Evolutionary conservation across 116 monocot genomes (phyloP).

Genomic region (Phalaenopsis hybrid): DNA sequence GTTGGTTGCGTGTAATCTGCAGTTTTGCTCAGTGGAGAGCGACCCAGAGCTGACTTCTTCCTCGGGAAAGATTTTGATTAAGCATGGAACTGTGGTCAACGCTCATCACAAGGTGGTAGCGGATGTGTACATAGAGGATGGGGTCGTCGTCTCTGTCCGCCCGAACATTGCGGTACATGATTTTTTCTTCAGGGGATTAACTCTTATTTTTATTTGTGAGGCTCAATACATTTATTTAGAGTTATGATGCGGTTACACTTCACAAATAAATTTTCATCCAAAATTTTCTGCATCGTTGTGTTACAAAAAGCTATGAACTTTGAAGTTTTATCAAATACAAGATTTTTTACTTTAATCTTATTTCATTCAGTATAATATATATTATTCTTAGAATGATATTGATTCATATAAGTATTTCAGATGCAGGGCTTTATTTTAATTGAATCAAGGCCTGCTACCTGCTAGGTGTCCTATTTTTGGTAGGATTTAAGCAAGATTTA

Average conservation of each 20-base stretch:
- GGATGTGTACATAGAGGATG: conserved; percentile 93
- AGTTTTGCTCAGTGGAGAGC: conserved; percentile 43
- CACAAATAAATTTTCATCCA: neutral
- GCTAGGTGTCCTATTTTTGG: too few species aligned
- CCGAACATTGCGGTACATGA: conserved; percentile 59
- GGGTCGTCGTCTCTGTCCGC: conserved; percentile 53
- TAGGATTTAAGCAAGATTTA: too few species aligned
- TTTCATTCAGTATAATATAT: too few species aligned
- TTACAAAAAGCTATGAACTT: neutral
- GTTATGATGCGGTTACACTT: neutral
- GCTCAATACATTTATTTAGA: too few species aligned
- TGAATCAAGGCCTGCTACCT: too few species aligned
- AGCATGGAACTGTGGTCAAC: conserved; percentile 94
- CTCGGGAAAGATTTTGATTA: conserved; percentile 63
- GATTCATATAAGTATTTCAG: too few species aligned
- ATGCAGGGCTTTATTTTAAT: too few species aligned
- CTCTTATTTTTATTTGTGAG: neutral
- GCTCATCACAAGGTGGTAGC: conserved; percentile 82
- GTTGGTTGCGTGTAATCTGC: neutral
- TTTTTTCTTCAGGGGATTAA: neutral
- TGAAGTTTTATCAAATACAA: neutral
- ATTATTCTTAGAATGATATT: too few species aligned
- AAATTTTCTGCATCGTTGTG: neutral
- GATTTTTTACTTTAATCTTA: neutral
- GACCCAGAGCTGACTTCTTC: conserved; percentile 13